phyloP scores from a whole-genome alignment of 2,329 filamentous ascomycete species.

The Alternaria brassicae region DNA sequence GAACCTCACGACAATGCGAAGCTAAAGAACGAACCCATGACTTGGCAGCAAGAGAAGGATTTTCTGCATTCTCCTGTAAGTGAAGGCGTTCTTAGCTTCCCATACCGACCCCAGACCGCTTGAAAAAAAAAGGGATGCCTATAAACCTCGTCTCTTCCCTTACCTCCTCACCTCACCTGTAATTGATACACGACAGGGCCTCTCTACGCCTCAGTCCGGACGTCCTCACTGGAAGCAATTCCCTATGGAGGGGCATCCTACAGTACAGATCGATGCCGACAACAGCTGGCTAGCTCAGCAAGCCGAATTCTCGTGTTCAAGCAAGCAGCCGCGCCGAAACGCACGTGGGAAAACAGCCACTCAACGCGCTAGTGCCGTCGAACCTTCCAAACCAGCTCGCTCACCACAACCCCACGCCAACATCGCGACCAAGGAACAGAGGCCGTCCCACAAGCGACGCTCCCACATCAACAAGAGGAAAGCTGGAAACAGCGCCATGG shows the following conservation, averaged over 20 bases:
- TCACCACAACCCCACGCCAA: not conserved
- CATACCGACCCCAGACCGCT: conserved; percentile 2
- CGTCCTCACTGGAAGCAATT: conserved; percentile 10
- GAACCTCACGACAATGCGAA: not conserved
- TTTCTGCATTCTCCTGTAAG: conserved; percentile 20
- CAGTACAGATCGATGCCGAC: not conserved
- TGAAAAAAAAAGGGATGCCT: not conserved
- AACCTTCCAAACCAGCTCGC: conserved; percentile 3
- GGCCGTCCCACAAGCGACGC: not conserved
- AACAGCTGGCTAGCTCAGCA: conserved; percentile 9
- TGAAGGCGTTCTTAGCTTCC: conserved; percentile 8
- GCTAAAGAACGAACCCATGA: conserved; percentile 13
- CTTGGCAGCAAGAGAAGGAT: conserved; percentile 31
- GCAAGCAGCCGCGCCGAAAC: not conserved
- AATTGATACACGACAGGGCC: conserved; percentile 19
- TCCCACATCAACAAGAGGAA: conserved; percentile 8
- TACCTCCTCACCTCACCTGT: not conserved
- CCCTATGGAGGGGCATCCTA: not conserved
- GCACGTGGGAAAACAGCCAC: conserved; percentile 9
- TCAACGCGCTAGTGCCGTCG: conserved; percentile 1
- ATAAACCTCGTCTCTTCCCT: not conserved
- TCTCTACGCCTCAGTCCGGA: conserved; percentile 1
- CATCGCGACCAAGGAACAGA: not conserved
- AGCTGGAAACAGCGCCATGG: conserved; percentile 11
- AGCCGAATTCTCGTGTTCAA: not conserved